These are phyloP conservation scores for Thraustochytrium sp. DNA, from an alignment of 352 stramenopile species.

Conservation along the genomic window DNA sequence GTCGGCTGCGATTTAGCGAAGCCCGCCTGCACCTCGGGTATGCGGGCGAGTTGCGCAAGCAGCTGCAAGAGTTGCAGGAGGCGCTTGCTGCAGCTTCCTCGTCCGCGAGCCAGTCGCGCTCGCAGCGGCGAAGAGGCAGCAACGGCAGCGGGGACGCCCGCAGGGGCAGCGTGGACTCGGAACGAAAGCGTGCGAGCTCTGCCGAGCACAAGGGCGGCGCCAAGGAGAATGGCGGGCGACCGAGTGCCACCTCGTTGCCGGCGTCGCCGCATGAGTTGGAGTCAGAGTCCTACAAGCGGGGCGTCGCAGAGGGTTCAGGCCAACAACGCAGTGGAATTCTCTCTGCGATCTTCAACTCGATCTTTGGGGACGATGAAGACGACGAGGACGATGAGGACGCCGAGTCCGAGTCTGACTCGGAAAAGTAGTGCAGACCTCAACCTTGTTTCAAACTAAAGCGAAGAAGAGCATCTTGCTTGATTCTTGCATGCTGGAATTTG, in stretches of 20 bases:
- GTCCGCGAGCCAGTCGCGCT: too few species aligned
- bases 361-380: constrained; percentile 26
- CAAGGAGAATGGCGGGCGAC: background rate
- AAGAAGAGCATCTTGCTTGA: background rate
- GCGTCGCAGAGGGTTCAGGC: too few species aligned
- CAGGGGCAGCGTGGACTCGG: too few species aligned
- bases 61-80: constrained; percentile 16
- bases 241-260: background rate
- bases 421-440: too few species aligned
- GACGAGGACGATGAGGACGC: background rate
- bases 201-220: too few species aligned
- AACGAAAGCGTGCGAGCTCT: too few species aligned
- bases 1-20: constrained; percentile 23
- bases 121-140: too few species aligned
- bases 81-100: background rate
- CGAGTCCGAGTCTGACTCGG: background rate
- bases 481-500: too few species aligned
- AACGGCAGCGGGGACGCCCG: too few species aligned
- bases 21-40: constrained; percentile 19
- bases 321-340: background rate
- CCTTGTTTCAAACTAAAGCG: background rate
- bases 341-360: background rate
- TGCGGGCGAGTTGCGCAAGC: constrained; percentile 2
- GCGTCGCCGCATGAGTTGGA: background rate
- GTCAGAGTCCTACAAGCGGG: background rate